Base-by-base conservation (phyloP, 768 basidiomycete species). In the Royoungia palumana region DNA sequence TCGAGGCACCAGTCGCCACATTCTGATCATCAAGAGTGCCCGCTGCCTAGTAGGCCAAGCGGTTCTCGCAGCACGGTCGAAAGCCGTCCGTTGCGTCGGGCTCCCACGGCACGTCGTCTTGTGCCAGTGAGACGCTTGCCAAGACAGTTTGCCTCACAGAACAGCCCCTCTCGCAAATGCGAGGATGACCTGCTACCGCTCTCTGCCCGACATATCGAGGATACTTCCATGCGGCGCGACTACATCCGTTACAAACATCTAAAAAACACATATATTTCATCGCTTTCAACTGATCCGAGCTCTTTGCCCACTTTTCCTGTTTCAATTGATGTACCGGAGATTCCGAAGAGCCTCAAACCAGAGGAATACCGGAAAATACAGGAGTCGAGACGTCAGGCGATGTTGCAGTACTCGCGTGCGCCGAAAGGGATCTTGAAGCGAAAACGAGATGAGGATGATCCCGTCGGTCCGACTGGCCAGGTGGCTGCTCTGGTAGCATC, bases 391-490 rank as follows among this genome's bases (percentile, higher is more conserved):
- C 63, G 56, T 19, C 63, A 66, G 56, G 67, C 65, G n/a, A 54
- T 69, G 46, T 6, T 51, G 13, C 53, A 62, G 2, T 61, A 41
- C 37, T 47, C 57, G 27, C 41, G 53, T 27, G 54, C 54, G 5
- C 68, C 66, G 40, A 55, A 54, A 35, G 62, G 64, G 6, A 62
- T 68, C 20, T 42, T 68, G 44, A 68, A 68, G 48, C 55, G 66
- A 48, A 44, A 44, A 44, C 53, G 68, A 39, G 65, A 53, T 1
- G 66, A 57, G 2, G 62, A 56, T 3, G 47, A 53, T 16, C 36
- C 14, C 0, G 51, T 28, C 32, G 66, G 50, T 40, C 32, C 13
- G 17, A 42, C 19, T 27, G n/a, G 24, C 7, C 41, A 34, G 21
- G 37, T 28, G 30, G 41, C 17, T 38, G 6, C 32, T 0, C 24